Base-by-base conservation (phyloP, 441 rosid genomes). In the Euphorbia celastroides region DNA sequence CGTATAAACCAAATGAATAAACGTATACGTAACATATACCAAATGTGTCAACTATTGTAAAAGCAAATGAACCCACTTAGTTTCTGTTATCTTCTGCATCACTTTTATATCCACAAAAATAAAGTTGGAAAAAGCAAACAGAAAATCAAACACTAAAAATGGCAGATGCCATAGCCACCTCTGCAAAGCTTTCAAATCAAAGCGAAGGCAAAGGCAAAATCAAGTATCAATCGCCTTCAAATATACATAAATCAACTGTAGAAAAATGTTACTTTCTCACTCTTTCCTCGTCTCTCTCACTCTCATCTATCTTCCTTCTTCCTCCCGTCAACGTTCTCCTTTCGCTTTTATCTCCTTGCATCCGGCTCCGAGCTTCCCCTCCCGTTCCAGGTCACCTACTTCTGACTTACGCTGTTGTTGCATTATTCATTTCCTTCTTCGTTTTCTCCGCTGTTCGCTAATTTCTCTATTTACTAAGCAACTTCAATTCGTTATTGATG, bases 371-470 rank as follows among this genome's bases (percentile, higher is more conserved):
- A n/a, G 55, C 66, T 6, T 42, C 34, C 17, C 3, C 19, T 38
- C 3, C 70, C 3, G 19, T 27, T n/a, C 38, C 41, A 57, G 70
- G 56, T 57, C 56, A 28, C 28, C 62, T 4, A 46, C 41, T 36
- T 57, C 46, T 42, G 20, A 66, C 54, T n/a, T 42, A 65, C 50
- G 60, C 50, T 65, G 51, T 51, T 48, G 54, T 48, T 48, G 5
- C 54, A 17, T 41, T 28, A 17, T 41, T 28, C 13, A 6, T 26
- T 42, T 16, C 20, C 31, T 19, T 30, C 7, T 23, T 17, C 20
- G 1, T 52, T 5, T 7, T 17, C 2, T 1, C 19, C 19, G 22
- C 54, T 4, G 9, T 48, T 2, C 22, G 5, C 16, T 17, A 12
- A 2, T 5, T 46, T 30, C 20, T 8, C 16, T 42, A 19, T 42